A percentile compares a stretch with the other conserved stretches of the same genome.
Evolutionary conservation across 345 rosid genomes (phyloP).

Genomic region (Nephelium lappaceum): DNA sequence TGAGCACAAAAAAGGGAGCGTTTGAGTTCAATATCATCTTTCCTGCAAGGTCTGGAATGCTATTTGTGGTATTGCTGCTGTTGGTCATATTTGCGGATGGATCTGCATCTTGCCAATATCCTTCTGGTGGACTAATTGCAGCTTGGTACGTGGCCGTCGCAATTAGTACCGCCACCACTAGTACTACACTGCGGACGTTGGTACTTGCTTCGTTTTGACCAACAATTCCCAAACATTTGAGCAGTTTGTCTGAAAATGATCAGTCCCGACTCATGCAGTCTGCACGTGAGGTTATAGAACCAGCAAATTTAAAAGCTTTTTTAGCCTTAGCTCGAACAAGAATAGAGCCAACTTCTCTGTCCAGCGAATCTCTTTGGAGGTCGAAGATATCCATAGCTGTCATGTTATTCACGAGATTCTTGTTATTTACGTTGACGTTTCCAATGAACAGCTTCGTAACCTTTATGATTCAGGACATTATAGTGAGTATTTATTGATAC

Average conservation of each 20-base stretch:
- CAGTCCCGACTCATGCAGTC: too few relatives aligned
- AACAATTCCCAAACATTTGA: slow-evolving; percentile 10
- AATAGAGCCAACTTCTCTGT: background rate
- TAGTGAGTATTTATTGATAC: too few relatives aligned
- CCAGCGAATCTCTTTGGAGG: background rate
- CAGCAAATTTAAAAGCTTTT: background rate
- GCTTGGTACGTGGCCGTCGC: slow-evolving; percentile 41
- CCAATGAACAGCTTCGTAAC: slow-evolving; percentile 22
- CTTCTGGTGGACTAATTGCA: slow-evolving; percentile 32
- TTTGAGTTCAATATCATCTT: too few relatives aligned
- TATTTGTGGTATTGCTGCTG: too few relatives aligned
- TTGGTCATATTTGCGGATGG: too few relatives aligned
- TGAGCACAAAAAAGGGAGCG: too few relatives aligned
- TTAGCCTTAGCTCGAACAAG: slow-evolving; percentile 20
- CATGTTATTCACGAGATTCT: too few relatives aligned
- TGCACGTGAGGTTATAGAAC: too few relatives aligned
- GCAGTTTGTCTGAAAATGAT: too few relatives aligned
- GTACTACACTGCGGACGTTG: slow-evolving; percentile 6
- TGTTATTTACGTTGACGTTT: slow-evolving; percentile 15
- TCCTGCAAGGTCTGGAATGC: too few relatives aligned
- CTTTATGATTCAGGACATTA: background rate
- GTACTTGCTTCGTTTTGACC: background rate
- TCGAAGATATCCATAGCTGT: slow-evolving; percentile 9
- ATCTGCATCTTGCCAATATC: slow-evolving; percentile 27
- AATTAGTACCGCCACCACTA: slow-evolving; percentile 41